Percentiles rank a stretch among this genome's conserved stretches.
These are phyloP conservation scores for Russula abietina DNA, from an alignment of 768 basidiomycete species.

Conservation along the genomic window DNA sequence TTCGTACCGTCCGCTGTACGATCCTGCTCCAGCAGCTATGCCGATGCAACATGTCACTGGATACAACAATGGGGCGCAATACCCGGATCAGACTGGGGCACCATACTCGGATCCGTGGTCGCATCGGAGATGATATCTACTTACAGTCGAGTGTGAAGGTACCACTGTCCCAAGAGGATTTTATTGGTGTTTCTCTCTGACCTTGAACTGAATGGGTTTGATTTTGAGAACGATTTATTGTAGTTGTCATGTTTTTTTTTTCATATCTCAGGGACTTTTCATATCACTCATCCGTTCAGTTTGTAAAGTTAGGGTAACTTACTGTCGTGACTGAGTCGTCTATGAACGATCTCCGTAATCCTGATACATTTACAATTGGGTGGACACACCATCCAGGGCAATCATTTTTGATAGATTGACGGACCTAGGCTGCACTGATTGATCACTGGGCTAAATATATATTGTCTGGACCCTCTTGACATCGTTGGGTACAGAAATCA, in stretches of 20 bases:
- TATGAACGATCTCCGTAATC: not conserved
- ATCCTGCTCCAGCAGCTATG: conserved; percentile 9
- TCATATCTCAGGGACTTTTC: not conserved
- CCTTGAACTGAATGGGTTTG: not conserved
- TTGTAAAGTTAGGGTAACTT: not conserved
- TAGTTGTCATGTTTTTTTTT: not conserved
- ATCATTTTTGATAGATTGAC: too few relatives aligned
- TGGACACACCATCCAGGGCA: not conserved
- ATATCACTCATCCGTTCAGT: not conserved
- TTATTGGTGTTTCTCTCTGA: not conserved
- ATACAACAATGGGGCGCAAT: too few relatives aligned
- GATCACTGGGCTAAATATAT: too few relatives aligned
- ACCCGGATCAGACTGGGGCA: not conserved
- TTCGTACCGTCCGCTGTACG: conserved; percentile 4
- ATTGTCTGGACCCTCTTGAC: too few relatives aligned
- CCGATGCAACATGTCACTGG: conserved; percentile 13
- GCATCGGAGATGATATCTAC: not conserved
- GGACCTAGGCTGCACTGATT: too few relatives aligned
- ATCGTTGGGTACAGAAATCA: too few relatives aligned
- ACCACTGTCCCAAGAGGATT: not conserved
- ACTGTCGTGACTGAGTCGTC: not conserved
- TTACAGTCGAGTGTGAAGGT: not conserved
- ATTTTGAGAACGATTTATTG: not conserved
- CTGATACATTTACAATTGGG: not conserved
- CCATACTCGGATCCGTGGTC: conserved; percentile 8